Evolutionary conservation across 2,329 filamentous ascomycete genomes (phyloP).

Genomic region (Nemania sp.): DNA sequence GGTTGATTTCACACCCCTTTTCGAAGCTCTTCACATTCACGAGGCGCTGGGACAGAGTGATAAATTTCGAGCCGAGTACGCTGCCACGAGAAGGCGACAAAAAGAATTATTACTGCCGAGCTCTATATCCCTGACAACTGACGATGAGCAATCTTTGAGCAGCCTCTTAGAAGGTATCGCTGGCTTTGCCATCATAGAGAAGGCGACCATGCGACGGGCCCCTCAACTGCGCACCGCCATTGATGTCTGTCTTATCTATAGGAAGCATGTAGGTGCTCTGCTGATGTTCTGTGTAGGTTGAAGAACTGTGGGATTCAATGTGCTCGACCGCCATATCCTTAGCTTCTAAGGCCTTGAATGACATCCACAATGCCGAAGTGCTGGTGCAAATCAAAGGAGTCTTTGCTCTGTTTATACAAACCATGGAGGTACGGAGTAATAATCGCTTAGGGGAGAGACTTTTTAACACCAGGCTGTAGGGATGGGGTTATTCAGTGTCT

Average conservation of each 20-base stretch:
- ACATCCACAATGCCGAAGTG: constrained; percentile 84
- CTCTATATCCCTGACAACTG: constrained; percentile 74
- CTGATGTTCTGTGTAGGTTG: constrained; percentile 60
- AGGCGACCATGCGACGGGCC: constrained; percentile 84
- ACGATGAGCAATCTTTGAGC: constrained; percentile 85
- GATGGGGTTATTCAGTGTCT: constrained; percentile 85
- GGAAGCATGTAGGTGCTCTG: not conserved
- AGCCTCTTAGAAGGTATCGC: constrained; percentile 91
- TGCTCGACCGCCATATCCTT: constrained; percentile 83
- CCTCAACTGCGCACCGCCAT: constrained; percentile 79
- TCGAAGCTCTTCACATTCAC: constrained; percentile 95
- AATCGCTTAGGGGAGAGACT: not conserved
- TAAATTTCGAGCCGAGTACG: constrained; percentile 87
- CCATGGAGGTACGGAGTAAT: constrained; percentile 83
- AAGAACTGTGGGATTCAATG: constrained; percentile 98
- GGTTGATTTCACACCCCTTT: constrained; percentile 91
- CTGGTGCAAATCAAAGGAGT: constrained; percentile 94
- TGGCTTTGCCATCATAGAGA: constrained; percentile 95
- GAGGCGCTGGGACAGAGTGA: constrained; percentile 91
- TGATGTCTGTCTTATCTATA: constrained; percentile 65
- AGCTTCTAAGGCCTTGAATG: constrained; percentile 76
- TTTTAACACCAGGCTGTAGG: constrained; percentile 49
- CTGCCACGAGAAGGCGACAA: constrained; percentile 85
- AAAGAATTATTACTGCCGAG: constrained; percentile 86
- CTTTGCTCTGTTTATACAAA: constrained; percentile 93